Base-by-base conservation (phyloP, 2,329 filamentous ascomycete genomes). In the Alternaria incomplexa region DNA sequence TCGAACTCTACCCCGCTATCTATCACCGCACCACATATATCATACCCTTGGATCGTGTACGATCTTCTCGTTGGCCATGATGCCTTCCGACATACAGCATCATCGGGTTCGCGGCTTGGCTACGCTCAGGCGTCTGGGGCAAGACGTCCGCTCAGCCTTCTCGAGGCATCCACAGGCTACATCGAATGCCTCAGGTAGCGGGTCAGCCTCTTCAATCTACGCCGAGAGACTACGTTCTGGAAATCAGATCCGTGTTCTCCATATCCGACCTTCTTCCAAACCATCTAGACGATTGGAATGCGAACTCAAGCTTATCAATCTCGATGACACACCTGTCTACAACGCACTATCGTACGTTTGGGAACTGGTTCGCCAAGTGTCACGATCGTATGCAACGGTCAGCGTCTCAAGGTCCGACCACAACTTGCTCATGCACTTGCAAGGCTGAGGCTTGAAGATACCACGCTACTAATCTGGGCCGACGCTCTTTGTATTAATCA, bases 21-120 rank as follows among this genome's bases (percentile, higher is more conserved):
- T 15, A 32, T 6, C 17, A 22, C n/a, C 26, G 6, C 28, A 22
- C 47, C 2, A 22, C 6, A 22, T 15, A 5, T 15, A 32, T 6
- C 13, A 32, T 32, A 32, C 30, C 12, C 6, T 15, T 32, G 30
- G 30, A 32, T 15, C 6, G 32, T n/a, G 2, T n/a, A 36, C 15
- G 1, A 9, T 0, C 9, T 5, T 36, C 0, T n/a, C 7, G 15
- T 36, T 5, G 0, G 2, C 15, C 0, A 10, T 8, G 2, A n/a
- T 5, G 15, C 7, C 15, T n/a, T 7, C 32, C 32, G 12, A 32
- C 11, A 9, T 1, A 45, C 22, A 26, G 2, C 22, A 47, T n/a
- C 44, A 23, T 47, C 45, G 44, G 23, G 6, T 15, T n/a, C 4
- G 45, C 45, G 45, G 45, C 22, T 2, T 26, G 2, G 45, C 45